A percentile compares a stretch with the other conserved stretches of the same genome.
Conservation (phyloP, 257 asterid species). For the Ballota nigra region DNA sequence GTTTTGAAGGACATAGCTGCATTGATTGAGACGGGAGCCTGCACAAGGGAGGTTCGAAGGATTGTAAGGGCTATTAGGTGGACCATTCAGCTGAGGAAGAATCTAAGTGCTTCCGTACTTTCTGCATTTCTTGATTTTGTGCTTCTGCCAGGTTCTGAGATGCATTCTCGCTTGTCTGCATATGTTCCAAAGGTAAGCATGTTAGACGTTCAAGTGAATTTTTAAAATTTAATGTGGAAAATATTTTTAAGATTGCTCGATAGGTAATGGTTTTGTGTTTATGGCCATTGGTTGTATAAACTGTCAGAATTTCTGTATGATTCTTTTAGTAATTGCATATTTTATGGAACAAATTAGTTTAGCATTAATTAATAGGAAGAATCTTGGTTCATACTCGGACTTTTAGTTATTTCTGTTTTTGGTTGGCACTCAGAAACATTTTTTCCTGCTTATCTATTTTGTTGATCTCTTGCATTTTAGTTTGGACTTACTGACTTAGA, state of each 20-base stretch:
- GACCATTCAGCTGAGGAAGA: conserved; percentile 75
- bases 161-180: conserved; percentile 54
- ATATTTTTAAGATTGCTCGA: background rate
- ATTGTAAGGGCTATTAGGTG: conserved; percentile 72
- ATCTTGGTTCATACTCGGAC: background rate
- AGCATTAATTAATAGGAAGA: background rate
- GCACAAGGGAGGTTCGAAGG: conserved; percentile 79
- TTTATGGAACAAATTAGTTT: background rate
- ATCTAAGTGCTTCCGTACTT: conserved; percentile 44
- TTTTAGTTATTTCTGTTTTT: background rate
- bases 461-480: background rate
- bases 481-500: background rate
- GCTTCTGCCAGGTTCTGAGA: conserved; percentile 66
- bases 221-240: background rate
- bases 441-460: conserved; percentile 4
- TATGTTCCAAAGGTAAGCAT: conserved; percentile 50
- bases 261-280: conserved; percentile 2
- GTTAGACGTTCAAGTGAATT: background rate
- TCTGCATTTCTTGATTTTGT: conserved; percentile 54
- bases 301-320: background rate
- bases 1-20: conserved; percentile 80
- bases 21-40: conserved; percentile 81
- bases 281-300: background rate
- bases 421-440: background rate
- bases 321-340: background rate